Evolutionary conservation across 768 basidiomycete species (phyloP).

Genomic region (Pilatotrama ljubarskyi): DNA sequence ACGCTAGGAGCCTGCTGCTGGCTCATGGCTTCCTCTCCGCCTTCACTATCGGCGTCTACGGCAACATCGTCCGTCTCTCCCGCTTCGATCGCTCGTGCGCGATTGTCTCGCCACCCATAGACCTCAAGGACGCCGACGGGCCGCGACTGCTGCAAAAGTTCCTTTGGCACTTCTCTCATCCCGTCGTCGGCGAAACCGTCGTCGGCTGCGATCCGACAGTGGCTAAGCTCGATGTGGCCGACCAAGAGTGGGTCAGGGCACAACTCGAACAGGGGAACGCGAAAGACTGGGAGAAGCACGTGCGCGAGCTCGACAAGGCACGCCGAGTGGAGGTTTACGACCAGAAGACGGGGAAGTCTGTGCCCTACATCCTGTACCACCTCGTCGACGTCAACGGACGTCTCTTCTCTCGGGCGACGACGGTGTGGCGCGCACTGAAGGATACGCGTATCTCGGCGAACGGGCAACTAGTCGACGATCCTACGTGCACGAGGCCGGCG

Average conservation of each 20-base stretch:
- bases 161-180: constrained; percentile 18
- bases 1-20: not conserved
- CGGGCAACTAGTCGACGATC: too few relatives aligned
- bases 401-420: too few relatives aligned
- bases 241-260: not conserved
- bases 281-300: not conserved
- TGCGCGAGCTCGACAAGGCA: not conserved
- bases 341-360: not conserved
- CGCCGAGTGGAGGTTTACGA: not conserved
- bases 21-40: constrained; percentile 5
- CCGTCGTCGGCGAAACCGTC: not conserved
- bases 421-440: too few relatives aligned
- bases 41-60: constrained; percentile 13
- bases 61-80: not conserved
- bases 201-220: constrained; percentile 7
- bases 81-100: constrained; percentile 19
- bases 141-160: constrained; percentile 1
- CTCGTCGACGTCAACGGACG: too few relatives aligned
- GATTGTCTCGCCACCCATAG: constrained; percentile 9
- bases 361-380: not conserved
- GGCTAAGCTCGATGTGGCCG: not conserved
- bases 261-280: not conserved
- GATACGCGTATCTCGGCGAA: too few relatives aligned
- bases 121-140: not conserved
- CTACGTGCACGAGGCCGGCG: too few relatives aligned